Percentiles rank a stretch among this genome's conserved stretches.
Evolutionary conservation across 163 green algal species (phyloP).

Genomic region (Chloroidium sp.): DNA sequence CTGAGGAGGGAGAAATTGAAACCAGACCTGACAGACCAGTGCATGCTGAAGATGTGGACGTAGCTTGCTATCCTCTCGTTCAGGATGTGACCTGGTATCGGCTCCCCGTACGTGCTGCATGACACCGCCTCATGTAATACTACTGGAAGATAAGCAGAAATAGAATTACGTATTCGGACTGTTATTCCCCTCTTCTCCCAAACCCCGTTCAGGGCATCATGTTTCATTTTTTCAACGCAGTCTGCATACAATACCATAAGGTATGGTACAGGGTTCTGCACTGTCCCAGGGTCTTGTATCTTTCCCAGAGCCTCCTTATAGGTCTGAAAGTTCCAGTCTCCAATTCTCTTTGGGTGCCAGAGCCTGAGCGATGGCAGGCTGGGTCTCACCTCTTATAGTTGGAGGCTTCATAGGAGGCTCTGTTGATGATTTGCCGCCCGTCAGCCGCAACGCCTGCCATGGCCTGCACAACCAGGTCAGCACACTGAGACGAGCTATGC

Average conservation of each 20-base stretch:
- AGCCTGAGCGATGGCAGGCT: too few relatives aligned
- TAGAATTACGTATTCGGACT: background rate
- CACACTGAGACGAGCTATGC: too few relatives aligned
- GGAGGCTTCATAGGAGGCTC: constrained; percentile 66
- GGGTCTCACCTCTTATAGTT: constrained; percentile 73
- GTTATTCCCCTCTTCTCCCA: too few relatives aligned
- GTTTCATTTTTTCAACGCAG: too few relatives aligned
- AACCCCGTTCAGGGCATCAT: too few relatives aligned
- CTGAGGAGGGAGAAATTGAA: too few relatives aligned
- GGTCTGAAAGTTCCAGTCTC: too few relatives aligned
- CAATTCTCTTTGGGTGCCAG: too few relatives aligned
- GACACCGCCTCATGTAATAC: background rate
- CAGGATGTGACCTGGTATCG: constrained; percentile 86
- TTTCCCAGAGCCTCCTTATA: too few relatives aligned
- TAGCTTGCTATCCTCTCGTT: constrained; percentile 84
- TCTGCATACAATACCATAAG: background rate
- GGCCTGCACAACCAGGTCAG: constrained; percentile 32
- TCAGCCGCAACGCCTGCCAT: constrained; percentile 81
- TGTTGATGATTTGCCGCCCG: constrained; percentile 79
- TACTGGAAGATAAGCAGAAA: background rate
- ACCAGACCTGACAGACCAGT: constrained; percentile 76
- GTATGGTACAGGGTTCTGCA: background rate
- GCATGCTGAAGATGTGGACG: constrained; percentile 96
- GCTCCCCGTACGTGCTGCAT: constrained; percentile 81
- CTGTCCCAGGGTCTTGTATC: too few relatives aligned